phyloP scores from a whole-genome alignment of 1,284 basidiomycete genomes.

The Cryptococcus sp. region DNA sequence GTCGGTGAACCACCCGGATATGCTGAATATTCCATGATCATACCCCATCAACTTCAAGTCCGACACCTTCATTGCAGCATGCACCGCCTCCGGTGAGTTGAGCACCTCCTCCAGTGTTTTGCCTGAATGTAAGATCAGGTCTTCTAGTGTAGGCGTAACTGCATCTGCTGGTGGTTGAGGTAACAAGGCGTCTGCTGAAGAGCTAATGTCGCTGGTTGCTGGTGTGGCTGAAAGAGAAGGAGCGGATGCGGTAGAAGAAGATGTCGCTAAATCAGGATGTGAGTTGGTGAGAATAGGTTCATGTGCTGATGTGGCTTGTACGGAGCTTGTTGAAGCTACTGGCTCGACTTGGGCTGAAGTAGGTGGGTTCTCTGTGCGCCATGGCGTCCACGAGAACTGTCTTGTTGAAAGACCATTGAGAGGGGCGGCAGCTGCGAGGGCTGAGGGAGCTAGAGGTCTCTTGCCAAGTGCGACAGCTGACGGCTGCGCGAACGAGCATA shows the following conservation, averaged over 20 bases:
- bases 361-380: slow-evolving; percentile 11
- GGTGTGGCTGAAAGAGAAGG: slow-evolving; percentile 8
- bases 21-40: slow-evolving; percentile 58
- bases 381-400: slow-evolving; percentile 34
- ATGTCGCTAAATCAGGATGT: slow-evolving; percentile 15
- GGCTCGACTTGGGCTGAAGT: slow-evolving; percentile 6
- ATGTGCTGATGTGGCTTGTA: slow-evolving; percentile 6
- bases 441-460: slow-evolving; percentile 20
- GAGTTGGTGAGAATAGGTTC: slow-evolving; percentile 23
- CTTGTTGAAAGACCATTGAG: slow-evolving; percentile 13
- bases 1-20: slow-evolving; percentile 66
- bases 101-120: slow-evolving; percentile 46
- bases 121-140: slow-evolving; percentile 45
- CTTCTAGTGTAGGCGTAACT: slow-evolving; percentile 40
- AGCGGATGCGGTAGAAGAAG: slow-evolving; percentile 11
- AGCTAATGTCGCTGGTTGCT: slow-evolving; percentile 13
- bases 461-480: slow-evolving; percentile 41
- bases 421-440: neutral
- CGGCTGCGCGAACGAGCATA: slow-evolving; percentile 11
- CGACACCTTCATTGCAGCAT: slow-evolving; percentile 64
- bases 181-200: slow-evolving; percentile 33
- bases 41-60: slow-evolving; percentile 78
- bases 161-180: slow-evolving; percentile 41
- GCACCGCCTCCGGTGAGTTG: slow-evolving; percentile 49
- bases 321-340: slow-evolving; percentile 2